Evolutionary conservation across 2,329 filamentous ascomycete species (phyloP).

Genomic region (Pestalotiopsis sp.): DNA sequence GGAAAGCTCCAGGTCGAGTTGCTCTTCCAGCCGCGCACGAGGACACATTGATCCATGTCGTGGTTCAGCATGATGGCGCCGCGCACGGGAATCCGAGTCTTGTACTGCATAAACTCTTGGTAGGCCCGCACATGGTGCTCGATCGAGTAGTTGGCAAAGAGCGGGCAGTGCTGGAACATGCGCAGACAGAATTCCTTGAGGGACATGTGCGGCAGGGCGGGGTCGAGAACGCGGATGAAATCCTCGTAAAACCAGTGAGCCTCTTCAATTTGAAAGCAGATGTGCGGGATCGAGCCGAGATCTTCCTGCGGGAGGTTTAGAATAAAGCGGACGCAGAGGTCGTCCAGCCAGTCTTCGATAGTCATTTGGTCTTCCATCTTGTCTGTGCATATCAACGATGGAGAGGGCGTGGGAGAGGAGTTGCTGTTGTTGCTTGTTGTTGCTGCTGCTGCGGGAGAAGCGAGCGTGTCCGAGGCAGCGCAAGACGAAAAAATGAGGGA

Average conservation of each 20-base stretch:
- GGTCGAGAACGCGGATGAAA: slow-evolving; percentile 90
- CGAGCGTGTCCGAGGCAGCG: not conserved
- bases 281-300: slow-evolving; percentile 84
- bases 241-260: slow-evolving; percentile 99
- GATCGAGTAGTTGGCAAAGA: slow-evolving; percentile 79
- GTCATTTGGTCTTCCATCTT: slow-evolving; percentile 17
- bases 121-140: slow-evolving; percentile 83
- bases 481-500: not conserved
- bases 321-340: slow-evolving; percentile 96
- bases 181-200: slow-evolving; percentile 84
- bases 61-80: slow-evolving; percentile 93
- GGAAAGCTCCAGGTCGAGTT: slow-evolving; percentile 96
- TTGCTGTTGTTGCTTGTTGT: not conserved
- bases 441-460: not conserved
- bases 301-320: slow-evolving; percentile 95
- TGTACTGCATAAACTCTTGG: slow-evolving; percentile 91
- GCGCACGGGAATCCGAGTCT: slow-evolving; percentile 89
- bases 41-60: slow-evolving; percentile 88
- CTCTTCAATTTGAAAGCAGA: slow-evolving; percentile 98
- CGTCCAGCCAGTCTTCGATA: slow-evolving; percentile 71
- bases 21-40: slow-evolving; percentile 99
- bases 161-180: slow-evolving; percentile 92
- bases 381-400: slow-evolving; percentile 16
- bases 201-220: slow-evolving; percentile 80
- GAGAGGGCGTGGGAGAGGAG: not conserved